Percentiles rank a stretch among this genome's conserved stretches.
Conservation (phyloP, 176 grass and related monocot species). For the Juncus inflexus region DNA sequence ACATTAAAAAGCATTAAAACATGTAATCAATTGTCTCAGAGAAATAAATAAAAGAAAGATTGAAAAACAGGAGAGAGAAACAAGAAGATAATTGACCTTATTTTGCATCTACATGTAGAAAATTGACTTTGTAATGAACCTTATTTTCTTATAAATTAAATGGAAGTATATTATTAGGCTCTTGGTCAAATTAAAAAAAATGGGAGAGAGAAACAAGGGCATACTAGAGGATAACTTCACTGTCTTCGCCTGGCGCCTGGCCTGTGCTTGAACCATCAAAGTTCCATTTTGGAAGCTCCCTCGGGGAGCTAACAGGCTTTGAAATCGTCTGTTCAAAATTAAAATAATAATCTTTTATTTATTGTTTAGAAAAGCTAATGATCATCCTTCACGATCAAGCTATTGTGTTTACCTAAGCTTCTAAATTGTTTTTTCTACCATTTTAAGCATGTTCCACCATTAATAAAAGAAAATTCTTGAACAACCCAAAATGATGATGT, state of each 20-base stretch:
- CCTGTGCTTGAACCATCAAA: constrained; percentile 94
- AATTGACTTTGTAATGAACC: no score
- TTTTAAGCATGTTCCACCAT: no score
- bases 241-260: constrained; percentile 70
- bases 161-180: background rate
- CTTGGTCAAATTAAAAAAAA: background rate
- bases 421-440: no score
- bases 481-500: no score
- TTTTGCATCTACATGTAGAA: no score
- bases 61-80: no score
- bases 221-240: constrained; percentile 86
- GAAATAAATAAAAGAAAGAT: background rate
- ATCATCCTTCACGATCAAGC: background rate
- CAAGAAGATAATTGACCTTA: no score
- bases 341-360: background rate
- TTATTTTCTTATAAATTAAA: no score
- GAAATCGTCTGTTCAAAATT: constrained; percentile 52
- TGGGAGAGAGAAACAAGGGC: background rate
- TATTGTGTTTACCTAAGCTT: background rate
- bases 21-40: background rate
- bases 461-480: no score
- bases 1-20: background rate
- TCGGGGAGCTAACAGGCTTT: constrained; percentile 56
- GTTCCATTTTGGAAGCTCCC: constrained; percentile 96
- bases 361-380: background rate